Conservation (phyloP, 208 protist species). For the Trypanosoma vivax region DNA sequence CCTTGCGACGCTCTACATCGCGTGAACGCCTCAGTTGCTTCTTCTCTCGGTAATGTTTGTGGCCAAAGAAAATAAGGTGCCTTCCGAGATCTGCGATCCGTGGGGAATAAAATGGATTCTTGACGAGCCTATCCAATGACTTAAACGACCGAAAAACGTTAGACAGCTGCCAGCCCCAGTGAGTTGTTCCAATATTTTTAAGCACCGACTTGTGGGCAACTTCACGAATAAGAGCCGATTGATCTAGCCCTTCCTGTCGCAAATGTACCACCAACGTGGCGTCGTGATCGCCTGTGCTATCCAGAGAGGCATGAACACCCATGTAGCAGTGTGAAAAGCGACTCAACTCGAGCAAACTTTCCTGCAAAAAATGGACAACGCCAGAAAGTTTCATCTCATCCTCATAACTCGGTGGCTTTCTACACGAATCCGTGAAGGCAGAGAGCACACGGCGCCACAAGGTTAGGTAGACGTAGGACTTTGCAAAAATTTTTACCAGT, state of each 20-base stretch:
- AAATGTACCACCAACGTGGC: constrained; percentile 51
- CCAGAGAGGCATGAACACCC: constrained; percentile 51
- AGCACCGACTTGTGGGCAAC: constrained; percentile 75
- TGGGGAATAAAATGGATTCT: constrained; percentile 85
- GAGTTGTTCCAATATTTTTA: constrained; percentile 82
- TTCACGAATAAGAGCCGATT: constrained; percentile 69
- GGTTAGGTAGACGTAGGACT: constrained; percentile 67
- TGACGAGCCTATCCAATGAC: constrained; percentile 66
- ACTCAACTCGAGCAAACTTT: constrained; percentile 49
- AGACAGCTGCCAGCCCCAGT: constrained; percentile 87
- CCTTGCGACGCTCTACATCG: constrained; percentile 76
- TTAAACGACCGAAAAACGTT: constrained; percentile 56
- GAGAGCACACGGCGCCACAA: constrained; percentile 63
- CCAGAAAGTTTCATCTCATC: constrained; percentile 75
- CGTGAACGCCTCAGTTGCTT: constrained; percentile 64
- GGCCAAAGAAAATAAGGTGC: constrained; percentile 84
- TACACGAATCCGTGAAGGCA: constrained; percentile 34
- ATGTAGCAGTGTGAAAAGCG: constrained; percentile 52
- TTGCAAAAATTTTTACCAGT: constrained; percentile 65
- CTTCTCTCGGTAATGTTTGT: constrained; percentile 82
- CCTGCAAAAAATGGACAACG: constrained; percentile 69
- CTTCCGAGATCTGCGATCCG: constrained; percentile 80
- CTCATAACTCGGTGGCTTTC: constrained; percentile 40
- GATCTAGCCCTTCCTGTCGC: constrained; percentile 66
- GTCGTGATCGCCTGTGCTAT: constrained; percentile 37